Percentiles rank a stretch among this genome's conserved stretches.
These are phyloP conservation scores for Pythium oligandrum DNA, from an alignment of 352 stramenopile genomes.

Conservation along the genomic window DNA sequence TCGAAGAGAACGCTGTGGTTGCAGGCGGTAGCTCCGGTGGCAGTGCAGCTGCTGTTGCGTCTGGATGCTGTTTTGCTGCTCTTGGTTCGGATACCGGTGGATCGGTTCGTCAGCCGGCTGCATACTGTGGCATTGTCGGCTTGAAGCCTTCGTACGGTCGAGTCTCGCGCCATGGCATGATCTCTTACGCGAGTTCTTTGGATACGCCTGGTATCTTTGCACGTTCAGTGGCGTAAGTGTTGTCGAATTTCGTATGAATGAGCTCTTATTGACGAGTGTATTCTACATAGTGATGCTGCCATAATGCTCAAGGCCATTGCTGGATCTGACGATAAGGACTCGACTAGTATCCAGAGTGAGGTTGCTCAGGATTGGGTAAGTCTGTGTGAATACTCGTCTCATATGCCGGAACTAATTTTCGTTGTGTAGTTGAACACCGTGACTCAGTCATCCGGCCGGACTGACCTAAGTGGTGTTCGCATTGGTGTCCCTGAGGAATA, in stretches of 20 bases:
- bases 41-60: slow-evolving; percentile 90
- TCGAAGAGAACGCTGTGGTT: slow-evolving; percentile 52
- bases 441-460: slow-evolving; percentile 19
- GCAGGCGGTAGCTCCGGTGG: slow-evolving; percentile 94
- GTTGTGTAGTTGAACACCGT: slow-evolving; percentile 29
- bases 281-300: slow-evolving; percentile 52
- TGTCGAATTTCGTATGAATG: neutral
- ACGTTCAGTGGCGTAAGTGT: slow-evolving; percentile 62
- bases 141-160: slow-evolving; percentile 97
- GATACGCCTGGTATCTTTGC: slow-evolving; percentile 95
- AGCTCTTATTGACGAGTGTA: neutral
- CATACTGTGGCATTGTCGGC: slow-evolving; percentile 95
- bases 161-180: slow-evolving; percentile 95
- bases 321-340: slow-evolving; percentile 77
- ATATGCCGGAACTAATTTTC: slow-evolving; percentile 2
- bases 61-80: slow-evolving; percentile 88
- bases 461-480: slow-evolving; percentile 68
- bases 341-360: slow-evolving; percentile 59
- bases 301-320: slow-evolving; percentile 77
- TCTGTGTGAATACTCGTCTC: neutral
- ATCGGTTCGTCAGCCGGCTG: slow-evolving; percentile 94
- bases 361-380: slow-evolving; percentile 57
- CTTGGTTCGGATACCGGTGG: slow-evolving; percentile 98
- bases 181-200: slow-evolving; percentile 95
- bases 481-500: slow-evolving; percentile 95